Base-by-base conservation (phyloP, 768 basidiomycete species). In the Panaeolus cyanescens region DNA sequence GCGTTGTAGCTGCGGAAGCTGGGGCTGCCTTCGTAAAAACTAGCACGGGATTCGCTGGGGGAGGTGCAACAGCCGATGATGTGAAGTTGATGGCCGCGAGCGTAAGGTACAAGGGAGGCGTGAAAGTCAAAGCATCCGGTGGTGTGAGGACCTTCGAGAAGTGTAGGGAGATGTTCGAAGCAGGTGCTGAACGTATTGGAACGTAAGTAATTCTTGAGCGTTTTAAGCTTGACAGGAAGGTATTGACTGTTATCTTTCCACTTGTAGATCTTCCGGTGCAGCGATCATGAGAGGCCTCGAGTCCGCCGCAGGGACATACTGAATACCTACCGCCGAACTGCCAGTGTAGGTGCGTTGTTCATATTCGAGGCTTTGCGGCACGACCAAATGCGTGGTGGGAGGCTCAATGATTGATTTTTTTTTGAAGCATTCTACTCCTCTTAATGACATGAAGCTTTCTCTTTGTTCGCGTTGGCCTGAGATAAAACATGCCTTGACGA, bases 1-100 rank as follows among this genome's bases (percentile, higher is more conserved):
- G 75, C 3, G 75, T 79, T 55, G 67, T 84, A 4, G 76, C 81
- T 3, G 80, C 81, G 4, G 81, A 82, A 65, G 82, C 83, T 0
- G 83, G 82, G 5, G 83, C 82, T 0, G 70, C 73, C 0, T 84
- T 81, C 58, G 82, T 85, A n/a, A 84, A 84, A 69, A 85, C 83
- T 0, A 82, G 77, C 54, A 85, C 83, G 0, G 83, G 83, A 2
- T 85, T 84, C 59, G 75, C 71, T 4, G 76, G 80, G 5, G 82
- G 83, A 30, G 81, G 76, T 0, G 83, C 83, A 1, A 77, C 77
- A 1, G 70, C 70, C 39, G 75, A 75, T 30, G 83, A 85, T 65
- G 81, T 84, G 0, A 64, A 64, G 6, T 65, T 83, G 45, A 80
- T 84, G 79, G 77, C 73, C 56, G 74, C 67, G 56, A 68, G 76